These are phyloP conservation scores for Fusarium gaditjirri DNA, from an alignment of 2,329 filamentous ascomycete species.

Conservation along the genomic window DNA sequence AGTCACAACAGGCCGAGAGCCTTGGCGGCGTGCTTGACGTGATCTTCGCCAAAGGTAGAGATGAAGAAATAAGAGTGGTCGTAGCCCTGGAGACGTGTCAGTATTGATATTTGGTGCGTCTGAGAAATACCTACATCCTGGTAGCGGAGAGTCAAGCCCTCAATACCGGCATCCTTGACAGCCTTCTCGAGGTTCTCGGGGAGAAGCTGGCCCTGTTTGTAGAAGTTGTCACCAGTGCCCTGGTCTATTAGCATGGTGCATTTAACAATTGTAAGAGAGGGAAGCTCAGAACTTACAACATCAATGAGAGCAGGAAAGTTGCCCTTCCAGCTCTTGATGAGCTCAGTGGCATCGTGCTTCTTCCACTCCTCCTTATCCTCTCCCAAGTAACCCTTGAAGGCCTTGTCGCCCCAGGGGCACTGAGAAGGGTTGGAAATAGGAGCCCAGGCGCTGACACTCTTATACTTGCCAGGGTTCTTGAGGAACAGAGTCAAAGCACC, in stretches of 20 bases:
- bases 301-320: slow-evolving; percentile 85
- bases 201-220: slow-evolving; percentile 90
- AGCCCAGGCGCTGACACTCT: slow-evolving; percentile 88
- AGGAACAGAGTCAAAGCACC: slow-evolving; percentile 93
- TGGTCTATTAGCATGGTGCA: slow-evolving; percentile 46
- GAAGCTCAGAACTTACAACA: slow-evolving; percentile 67
- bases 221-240: slow-evolving; percentile 96
- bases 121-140: slow-evolving; percentile 67
- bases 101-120: not conserved
- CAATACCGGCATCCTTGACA: slow-evolving; percentile 78
- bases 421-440: slow-evolving; percentile 87
- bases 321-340: slow-evolving; percentile 78
- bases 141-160: slow-evolving; percentile 81
- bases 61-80: slow-evolving; percentile 99
- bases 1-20: slow-evolving; percentile 64
- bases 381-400: slow-evolving; percentile 91
- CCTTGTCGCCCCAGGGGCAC: slow-evolving; percentile 96
- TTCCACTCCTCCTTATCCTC: slow-evolving; percentile 81
- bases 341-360: slow-evolving; percentile 90
- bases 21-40: slow-evolving; percentile 92
- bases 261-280: too few relatives aligned
- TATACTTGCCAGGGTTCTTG: slow-evolving; percentile 90
- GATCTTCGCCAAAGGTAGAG: slow-evolving; percentile 87
- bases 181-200: slow-evolving; percentile 92
- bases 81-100: slow-evolving; percentile 69